Evolutionary conservation across 2,329 filamentous ascomycete genomes (phyloP).

Genomic region (Exophiala viscosa): DNA sequence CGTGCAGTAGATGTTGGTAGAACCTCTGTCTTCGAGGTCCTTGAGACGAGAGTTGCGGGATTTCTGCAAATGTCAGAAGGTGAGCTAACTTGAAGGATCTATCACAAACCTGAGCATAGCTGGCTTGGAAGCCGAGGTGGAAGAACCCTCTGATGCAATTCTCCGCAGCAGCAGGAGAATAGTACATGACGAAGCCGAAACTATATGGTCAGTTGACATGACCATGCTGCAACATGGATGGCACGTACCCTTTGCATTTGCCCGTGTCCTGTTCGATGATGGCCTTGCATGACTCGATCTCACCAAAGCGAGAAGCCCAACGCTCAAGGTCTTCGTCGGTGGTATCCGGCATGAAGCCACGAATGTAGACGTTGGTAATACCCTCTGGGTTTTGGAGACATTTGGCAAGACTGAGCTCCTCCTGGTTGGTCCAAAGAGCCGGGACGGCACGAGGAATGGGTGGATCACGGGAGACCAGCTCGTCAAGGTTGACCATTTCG

Average conservation of each 20-base stretch:
- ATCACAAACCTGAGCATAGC: conserved; percentile 76
- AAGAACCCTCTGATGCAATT: conserved; percentile 95
- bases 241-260: conserved; percentile 85
- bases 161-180: conserved; percentile 80
- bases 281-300: conserved; percentile 94
- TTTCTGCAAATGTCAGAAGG: conserved; percentile 58
- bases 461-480: conserved; percentile 70
- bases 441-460: conserved; percentile 83
- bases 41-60: conserved; percentile 98
- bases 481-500: conserved; percentile 55
- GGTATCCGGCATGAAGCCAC: conserved; percentile 89
- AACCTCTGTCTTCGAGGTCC: conserved; percentile 81
- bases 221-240: background rate
- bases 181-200: conserved; percentile 97
- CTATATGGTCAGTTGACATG: conserved; percentile 45
- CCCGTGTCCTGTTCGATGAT: conserved; percentile 94
- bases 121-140: conserved; percentile 91
- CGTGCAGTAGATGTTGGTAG: conserved; percentile 96
- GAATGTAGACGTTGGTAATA: conserved; percentile 97
- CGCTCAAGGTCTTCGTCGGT: conserved; percentile 82
- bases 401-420: conserved; percentile 86
- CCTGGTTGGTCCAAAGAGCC: conserved; percentile 75
- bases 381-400: conserved; percentile 91
- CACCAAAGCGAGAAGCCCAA: conserved; percentile 84
- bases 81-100: conserved; percentile 21